These are phyloP conservation scores for Oryza officinalis DNA, from an alignment of 176 grass and related monocot genomes.

Conservation along the genomic window DNA sequence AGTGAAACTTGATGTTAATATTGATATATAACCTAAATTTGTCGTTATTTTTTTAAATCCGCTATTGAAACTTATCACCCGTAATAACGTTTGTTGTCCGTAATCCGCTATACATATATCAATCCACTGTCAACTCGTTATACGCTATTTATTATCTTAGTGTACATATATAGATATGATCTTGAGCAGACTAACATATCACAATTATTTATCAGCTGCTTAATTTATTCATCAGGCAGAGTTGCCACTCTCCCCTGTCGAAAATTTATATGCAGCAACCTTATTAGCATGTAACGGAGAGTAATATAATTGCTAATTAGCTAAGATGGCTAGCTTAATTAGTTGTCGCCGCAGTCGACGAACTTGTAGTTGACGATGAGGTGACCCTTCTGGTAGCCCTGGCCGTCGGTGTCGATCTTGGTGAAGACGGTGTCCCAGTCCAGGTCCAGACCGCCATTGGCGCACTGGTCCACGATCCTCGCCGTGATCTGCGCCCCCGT, in stretches of 20 bases:
- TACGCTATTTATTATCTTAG: too few species aligned
- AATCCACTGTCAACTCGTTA: too few species aligned
- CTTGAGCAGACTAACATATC: too few species aligned
- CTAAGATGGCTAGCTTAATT: background rate
- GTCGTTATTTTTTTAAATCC: too few species aligned
- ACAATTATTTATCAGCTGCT: background rate
- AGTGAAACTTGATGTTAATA: too few species aligned
- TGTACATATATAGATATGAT: too few species aligned
- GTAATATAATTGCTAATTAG: background rate
- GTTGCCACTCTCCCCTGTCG: background rate
- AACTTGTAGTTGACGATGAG: slow-evolving; percentile 62
- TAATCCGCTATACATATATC: too few species aligned
- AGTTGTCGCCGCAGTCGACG: slow-evolving; percentile 40
- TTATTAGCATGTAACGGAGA: background rate
- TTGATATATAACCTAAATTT: too few species aligned
- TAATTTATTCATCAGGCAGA: background rate
- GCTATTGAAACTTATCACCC: too few species aligned
- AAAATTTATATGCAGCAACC: background rate
- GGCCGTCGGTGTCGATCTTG: slow-evolving; percentile 47
- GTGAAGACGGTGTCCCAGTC: slow-evolving; percentile 45
- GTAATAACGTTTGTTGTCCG: too few species aligned
- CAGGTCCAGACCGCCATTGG: slow-evolving; percentile 58
- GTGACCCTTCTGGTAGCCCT: background rate
- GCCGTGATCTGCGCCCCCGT: slow-evolving; percentile 38
- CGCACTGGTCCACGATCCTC: slow-evolving; percentile 66